phyloP scores from a whole-genome alignment of 768 basidiomycete species.

The Dacryopinax primogenitus region DNA sequence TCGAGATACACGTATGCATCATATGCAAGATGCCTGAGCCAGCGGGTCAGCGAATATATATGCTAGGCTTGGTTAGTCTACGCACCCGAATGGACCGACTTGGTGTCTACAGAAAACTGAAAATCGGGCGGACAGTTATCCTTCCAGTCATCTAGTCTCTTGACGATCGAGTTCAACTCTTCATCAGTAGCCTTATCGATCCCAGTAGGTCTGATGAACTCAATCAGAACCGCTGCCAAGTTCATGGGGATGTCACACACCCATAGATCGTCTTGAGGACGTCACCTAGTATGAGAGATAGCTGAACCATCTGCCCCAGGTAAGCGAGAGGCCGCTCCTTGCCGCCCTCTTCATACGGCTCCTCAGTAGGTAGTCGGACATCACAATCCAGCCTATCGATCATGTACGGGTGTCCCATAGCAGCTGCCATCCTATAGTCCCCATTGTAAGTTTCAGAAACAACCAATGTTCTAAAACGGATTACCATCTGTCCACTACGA shows the following conservation, averaged over 20 bases:
- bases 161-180: constrained; percentile 48
- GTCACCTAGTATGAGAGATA: constrained; percentile 82
- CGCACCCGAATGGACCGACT: constrained; percentile 54
- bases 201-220: not conserved
- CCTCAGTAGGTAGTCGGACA: constrained; percentile 79
- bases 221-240: not conserved
- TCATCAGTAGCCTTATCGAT: constrained; percentile 65
- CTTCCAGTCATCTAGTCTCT: constrained; percentile 67
- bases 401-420: constrained; percentile 74
- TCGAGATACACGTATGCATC: constrained; percentile 75
- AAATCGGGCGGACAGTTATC: constrained; percentile 62
- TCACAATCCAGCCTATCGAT: constrained; percentile 97
- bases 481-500: constrained; percentile 89
- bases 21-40: constrained; percentile 69
- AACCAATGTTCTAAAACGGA: constrained; percentile 18
- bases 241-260: constrained; percentile 29
- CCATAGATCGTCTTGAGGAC: constrained; percentile 90
- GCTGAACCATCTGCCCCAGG: constrained; percentile 79
- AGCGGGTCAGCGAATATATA: constrained; percentile 6
- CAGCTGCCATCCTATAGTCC: constrained; percentile 7
- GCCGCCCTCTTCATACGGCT: constrained; percentile 24
- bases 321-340: constrained; percentile 33
- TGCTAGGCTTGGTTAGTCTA: too few relatives aligned
- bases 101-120: constrained; percentile 59
- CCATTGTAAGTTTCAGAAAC: not conserved